These are phyloP conservation scores for Umbelopsis vinacea DNA, from an alignment of 192 early-diverging fungal species.

Conservation along the genomic window DNA sequence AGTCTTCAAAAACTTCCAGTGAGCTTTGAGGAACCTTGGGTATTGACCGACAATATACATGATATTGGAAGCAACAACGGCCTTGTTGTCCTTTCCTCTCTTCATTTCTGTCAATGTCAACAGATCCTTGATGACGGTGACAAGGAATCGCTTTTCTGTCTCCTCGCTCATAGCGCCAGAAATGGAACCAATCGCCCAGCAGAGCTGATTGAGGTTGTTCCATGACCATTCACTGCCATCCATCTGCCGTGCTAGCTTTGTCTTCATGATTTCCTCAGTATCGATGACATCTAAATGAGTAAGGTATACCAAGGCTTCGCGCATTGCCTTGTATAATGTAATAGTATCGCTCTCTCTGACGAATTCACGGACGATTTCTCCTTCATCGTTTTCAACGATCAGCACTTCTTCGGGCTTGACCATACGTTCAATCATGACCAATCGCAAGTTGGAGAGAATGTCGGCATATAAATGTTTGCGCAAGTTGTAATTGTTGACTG, in stretches of 20 bases:
- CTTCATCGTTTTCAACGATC: constrained; percentile 98
- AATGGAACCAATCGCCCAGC: constrained; percentile 99
- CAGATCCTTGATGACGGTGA: constrained; percentile 98
- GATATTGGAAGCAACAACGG: constrained; percentile 98
- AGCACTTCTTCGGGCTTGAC: constrained; percentile 98
- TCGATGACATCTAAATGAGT: constrained; percentile 95
- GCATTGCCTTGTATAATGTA: constrained; percentile 96
- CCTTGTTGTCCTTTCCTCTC: constrained; percentile 99
- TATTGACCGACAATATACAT: constrained; percentile 99
- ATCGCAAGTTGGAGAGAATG: constrained; percentile 82
- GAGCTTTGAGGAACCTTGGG: constrained; percentile 99
- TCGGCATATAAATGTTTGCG: constrained; percentile 88
- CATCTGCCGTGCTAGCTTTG: constrained; percentile 92
- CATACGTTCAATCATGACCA: constrained; percentile 99
- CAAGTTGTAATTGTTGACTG: constrained; percentile 28
- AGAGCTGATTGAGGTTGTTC: constrained; percentile 96
- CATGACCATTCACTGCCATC: constrained; percentile 98
- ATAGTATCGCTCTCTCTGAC: constrained; percentile 99
- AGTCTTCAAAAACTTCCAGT: constrained; percentile 99
- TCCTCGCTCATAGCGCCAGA: constrained; percentile 97
- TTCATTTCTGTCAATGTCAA: constrained; percentile 95
- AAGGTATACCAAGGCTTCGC: constrained; percentile 95
- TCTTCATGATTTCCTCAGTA: constrained; percentile 95
- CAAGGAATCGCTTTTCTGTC: constrained; percentile 95
- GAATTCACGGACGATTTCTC: constrained; percentile 97